Conservation (phyloP, 1,139 yeast species). For the Candida sanyaensis region DNA sequence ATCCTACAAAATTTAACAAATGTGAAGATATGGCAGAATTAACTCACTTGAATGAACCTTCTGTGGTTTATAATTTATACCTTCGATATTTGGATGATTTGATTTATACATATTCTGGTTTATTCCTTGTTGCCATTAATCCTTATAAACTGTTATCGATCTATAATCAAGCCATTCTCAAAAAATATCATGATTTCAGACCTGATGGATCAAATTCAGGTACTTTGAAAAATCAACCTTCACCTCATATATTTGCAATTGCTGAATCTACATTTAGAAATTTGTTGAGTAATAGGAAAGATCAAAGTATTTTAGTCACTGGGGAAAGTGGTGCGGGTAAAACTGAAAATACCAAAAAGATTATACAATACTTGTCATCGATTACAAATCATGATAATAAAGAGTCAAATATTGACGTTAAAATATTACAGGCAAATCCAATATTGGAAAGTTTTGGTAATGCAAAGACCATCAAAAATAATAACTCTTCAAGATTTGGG, state of each 20-base stretch:
- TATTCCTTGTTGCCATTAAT: conserved; percentile 92
- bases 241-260: conserved; percentile 90
- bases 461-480: conserved; percentile 92
- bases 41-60: conserved; percentile 92
- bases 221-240: conserved; percentile 18
- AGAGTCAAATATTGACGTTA: conserved; percentile 60
- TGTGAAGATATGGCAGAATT: conserved; percentile 96
- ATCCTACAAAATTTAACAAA: conserved; percentile 90
- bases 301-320: conserved; percentile 91
- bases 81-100: conserved; percentile 75
- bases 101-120: conserved; percentile 79
- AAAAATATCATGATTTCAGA: conserved; percentile 43
- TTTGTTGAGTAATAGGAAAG: conserved; percentile 65
- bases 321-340: conserved; percentile 99
- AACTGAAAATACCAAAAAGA: conserved; percentile 96
- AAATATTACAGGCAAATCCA: conserved; percentile 92
- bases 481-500: conserved; percentile 96
- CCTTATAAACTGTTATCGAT: conserved; percentile 84
- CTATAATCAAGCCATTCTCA: conserved; percentile 61
- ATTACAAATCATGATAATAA: conserved; percentile 40
- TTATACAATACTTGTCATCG: conserved; percentile 87
- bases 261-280: conserved; percentile 87
- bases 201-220: not conserved
- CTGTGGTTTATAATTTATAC: conserved; percentile 81
- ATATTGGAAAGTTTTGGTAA: conserved; percentile 96